Percentiles rank a stretch among this genome's conserved stretches.
Conservation (phyloP, 306 rosid genomes). For the Acmispon strigosus region DNA sequence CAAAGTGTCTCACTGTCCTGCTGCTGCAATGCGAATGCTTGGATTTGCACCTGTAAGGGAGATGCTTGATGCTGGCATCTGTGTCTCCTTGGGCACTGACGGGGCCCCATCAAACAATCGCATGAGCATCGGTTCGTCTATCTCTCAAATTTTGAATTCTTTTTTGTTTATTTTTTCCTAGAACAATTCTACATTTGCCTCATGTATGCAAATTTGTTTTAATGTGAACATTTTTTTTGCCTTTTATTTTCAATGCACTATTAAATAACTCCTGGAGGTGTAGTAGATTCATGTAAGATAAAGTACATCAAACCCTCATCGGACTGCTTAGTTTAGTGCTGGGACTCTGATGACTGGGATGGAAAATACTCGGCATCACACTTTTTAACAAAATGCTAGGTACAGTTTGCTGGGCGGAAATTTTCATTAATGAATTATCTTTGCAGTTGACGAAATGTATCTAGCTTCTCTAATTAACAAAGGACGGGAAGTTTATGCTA, state of each 20-base stretch:
- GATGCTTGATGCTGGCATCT: constrained; percentile 79
- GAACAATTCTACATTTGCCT: neutral
- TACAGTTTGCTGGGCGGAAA: neutral
- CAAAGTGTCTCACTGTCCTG: constrained; percentile 87
- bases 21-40: constrained; percentile 94
- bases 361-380: neutral
- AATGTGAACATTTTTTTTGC: neutral
- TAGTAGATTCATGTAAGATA: neutral
- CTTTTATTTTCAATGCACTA: neutral
- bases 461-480: constrained; percentile 83
- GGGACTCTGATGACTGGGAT: neutral
- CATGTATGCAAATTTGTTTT: neutral
- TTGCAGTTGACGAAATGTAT: constrained; percentile 90
- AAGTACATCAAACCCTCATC: neutral
- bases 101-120: constrained; percentile 92
- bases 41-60: constrained; percentile 86
- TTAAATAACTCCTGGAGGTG: neutral
- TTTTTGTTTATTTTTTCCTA: neutral
- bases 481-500: constrained; percentile 58
- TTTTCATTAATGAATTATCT: constrained; percentile 24
- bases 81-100: constrained; percentile 90
- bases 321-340: neutral
- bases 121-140: constrained; percentile 76
- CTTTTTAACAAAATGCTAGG: neutral
- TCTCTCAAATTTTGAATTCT: constrained; percentile 9